phyloP scores from a whole-genome alignment of 306 rosid genomes.

The Citrullus mucosospermus region DNA sequence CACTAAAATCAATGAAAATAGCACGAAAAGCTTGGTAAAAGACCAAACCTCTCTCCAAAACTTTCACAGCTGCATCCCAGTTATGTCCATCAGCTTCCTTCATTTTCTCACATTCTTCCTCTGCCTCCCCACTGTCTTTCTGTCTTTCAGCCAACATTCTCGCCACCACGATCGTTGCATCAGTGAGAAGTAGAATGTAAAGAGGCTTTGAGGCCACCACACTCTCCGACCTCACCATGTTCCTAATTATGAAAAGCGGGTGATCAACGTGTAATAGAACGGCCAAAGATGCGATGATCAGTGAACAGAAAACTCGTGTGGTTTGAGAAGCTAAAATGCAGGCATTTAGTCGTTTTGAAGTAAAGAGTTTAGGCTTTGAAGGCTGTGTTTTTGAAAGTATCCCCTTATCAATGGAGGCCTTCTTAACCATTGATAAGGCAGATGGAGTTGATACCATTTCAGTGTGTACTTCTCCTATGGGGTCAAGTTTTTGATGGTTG shows the following conservation, averaged over 20 bases:
- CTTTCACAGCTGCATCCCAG: slow-evolving; percentile 57
- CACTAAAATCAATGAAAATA: slow-evolving; percentile 59
- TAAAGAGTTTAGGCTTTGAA: slow-evolving; percentile 21
- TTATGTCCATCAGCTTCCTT: slow-evolving; percentile 18
- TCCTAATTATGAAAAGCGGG: slow-evolving; percentile 19
- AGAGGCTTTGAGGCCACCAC: slow-evolving; percentile 50
- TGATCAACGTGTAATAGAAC: slow-evolving; percentile 30
- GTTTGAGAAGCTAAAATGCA: slow-evolving; percentile 53
- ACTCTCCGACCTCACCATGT: slow-evolving; percentile 26
- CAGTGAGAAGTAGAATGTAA: slow-evolving; percentile 49
- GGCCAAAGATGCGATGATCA: slow-evolving; percentile 41
- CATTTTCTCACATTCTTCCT: slow-evolving; percentile 8
- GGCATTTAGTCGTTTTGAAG: slow-evolving; percentile 47
- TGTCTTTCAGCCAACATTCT: slow-evolving; percentile 24
- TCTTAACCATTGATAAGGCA: slow-evolving; percentile 2
- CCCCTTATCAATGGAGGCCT: neutral
- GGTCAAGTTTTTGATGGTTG: neutral
- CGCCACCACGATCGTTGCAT: slow-evolving; percentile 40
- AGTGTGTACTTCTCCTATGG: neutral
- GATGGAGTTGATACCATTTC: slow-evolving; percentile 5
- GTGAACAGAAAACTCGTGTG: slow-evolving; percentile 35
- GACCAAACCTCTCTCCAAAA: slow-evolving; percentile 79
- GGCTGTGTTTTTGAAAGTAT: neutral
- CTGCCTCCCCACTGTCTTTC: slow-evolving; percentile 17
- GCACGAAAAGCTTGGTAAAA: slow-evolving; percentile 65